Percentiles rank a stretch among this genome's conserved stretches.
phyloP scores from a whole-genome alignment of 805 yeast genomes.

The Starmerella bombi region DNA sequence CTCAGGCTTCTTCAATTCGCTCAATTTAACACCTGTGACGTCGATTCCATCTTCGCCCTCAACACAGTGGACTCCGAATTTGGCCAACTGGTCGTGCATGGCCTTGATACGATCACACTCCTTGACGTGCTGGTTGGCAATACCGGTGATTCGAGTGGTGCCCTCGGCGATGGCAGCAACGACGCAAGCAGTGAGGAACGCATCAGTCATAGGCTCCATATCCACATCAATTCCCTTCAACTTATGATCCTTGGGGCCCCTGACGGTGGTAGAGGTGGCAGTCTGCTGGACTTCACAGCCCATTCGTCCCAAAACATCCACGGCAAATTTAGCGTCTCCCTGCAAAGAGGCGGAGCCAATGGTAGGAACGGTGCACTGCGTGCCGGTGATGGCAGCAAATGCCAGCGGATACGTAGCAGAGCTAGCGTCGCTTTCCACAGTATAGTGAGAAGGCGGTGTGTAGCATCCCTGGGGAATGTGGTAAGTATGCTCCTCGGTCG shows the following conservation, averaged over 20 bases:
- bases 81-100: conserved; percentile 76
- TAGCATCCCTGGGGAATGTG: conserved; percentile 78
- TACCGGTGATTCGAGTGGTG: conserved; percentile 76
- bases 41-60: conserved; percentile 90
- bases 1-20: conserved; percentile 2
- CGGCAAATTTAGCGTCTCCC: conserved; percentile 95
- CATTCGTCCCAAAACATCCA: conserved; percentile 86
- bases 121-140: conserved; percentile 95
- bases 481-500: conserved; percentile 68
- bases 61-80: conserved; percentile 74
- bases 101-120: conserved; percentile 95
- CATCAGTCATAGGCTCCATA: conserved; percentile 99
- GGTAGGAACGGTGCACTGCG: conserved; percentile 84
- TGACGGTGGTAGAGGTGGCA: conserved; percentile 75
- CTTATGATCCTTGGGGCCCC: conserved; percentile 59
- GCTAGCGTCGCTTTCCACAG: conserved; percentile 92
- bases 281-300: conserved; percentile 83
- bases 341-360: conserved; percentile 85
- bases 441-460: conserved; percentile 68
- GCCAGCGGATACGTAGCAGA: conserved; percentile 97
- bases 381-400: conserved; percentile 90
- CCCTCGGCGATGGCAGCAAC: conserved; percentile 83
- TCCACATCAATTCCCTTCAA: conserved; percentile 69
- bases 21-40: conserved; percentile 47
- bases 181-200: conserved; percentile 90